Evolutionary conservation across 805 yeast genomes (phyloP), one percentile per base, ranked within the genome.

Genomic region (Schizosaccharomyces cryophilus): DNA sequence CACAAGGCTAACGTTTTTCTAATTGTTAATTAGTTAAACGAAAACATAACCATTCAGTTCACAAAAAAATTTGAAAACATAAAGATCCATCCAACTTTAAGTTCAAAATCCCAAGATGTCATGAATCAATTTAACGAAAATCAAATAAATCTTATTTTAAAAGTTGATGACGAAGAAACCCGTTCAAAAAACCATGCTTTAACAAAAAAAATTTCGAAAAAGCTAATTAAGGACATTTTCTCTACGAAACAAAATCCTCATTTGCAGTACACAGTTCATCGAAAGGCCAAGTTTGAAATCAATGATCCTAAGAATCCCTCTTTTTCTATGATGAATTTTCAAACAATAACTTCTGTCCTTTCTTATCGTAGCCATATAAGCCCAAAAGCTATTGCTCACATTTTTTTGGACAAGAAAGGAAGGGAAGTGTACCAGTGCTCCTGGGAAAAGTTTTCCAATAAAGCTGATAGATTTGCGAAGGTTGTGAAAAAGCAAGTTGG

Each of bases 381-480:
- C 64, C 77, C 78, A 21, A 80, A 79, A 61, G 88, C 85, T 62
- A 74, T 76, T 9, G 96, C 96, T 0, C 75, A 90, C 51, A 71
- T 82, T 56, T 78, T 81, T 1, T 73, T 93, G 15, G 95, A 88
- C 68, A 68, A 77, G 3, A 84, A 80, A 65, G 96, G 96, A 5
- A 89, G 86, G 68, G 96, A 89, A 67, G 74, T 78, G 0, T 75
- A 75, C 42, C 73, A 84, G 0, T 83, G 90, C 17, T 76, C 90
- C 0, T 93, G 98, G 98, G 95, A 87, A 62, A 88, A 87, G 68
- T 74, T 93, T n/a, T 84, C 86, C 64, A 69, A 83, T 51, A 80
- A 83, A 66, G 84, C 96, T 0, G 95, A 87, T 67, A 87, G 85
- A 67, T 82, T 93, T 9, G 95, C 96, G 0, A 87, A 83, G 69